Conservation (phyloP, 139 green algal species). For the Closterium sp. region DNA sequence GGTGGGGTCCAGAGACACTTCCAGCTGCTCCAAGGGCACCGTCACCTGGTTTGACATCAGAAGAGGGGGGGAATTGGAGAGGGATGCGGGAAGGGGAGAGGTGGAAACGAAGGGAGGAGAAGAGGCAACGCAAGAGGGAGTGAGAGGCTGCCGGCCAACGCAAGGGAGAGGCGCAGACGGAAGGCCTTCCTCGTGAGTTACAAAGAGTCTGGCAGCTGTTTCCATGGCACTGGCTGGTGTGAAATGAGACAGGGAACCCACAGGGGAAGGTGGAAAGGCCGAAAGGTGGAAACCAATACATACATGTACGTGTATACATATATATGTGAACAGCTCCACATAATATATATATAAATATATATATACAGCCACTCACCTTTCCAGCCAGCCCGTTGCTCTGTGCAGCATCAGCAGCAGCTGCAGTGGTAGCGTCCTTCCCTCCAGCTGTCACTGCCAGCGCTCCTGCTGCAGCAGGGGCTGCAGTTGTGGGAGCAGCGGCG, state of each 20-base stretch:
- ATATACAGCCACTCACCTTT: neutral
- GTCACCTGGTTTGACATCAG: neutral
- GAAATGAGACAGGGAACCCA: too few species aligned
- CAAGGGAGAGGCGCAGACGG: too few species aligned
- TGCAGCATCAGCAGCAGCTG: neutral
- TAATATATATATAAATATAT: neutral
- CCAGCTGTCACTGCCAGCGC: neutral
- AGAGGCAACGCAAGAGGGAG: neutral
- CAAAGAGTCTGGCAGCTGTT: neutral
- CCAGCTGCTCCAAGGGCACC: constrained; percentile 52
- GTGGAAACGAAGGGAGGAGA: neutral
- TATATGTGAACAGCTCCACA: too few species aligned
- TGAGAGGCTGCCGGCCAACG: neutral
- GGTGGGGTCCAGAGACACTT: constrained; percentile 54
- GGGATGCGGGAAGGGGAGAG: neutral
- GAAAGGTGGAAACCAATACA: too few species aligned
- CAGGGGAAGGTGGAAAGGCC: neutral
- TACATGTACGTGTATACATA: too few species aligned
- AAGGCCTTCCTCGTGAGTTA: too few species aligned
- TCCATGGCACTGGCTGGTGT: neutral
- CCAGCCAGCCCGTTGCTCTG: neutral
- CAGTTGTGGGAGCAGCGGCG: neutral
- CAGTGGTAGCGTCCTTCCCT: neutral
- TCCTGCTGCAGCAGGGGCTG: neutral
- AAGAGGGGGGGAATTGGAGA: neutral